These are phyloP conservation scores for Saccharomycopsis selenospora DNA, from an alignment of 805 yeast species.

Conservation along the genomic window DNA sequence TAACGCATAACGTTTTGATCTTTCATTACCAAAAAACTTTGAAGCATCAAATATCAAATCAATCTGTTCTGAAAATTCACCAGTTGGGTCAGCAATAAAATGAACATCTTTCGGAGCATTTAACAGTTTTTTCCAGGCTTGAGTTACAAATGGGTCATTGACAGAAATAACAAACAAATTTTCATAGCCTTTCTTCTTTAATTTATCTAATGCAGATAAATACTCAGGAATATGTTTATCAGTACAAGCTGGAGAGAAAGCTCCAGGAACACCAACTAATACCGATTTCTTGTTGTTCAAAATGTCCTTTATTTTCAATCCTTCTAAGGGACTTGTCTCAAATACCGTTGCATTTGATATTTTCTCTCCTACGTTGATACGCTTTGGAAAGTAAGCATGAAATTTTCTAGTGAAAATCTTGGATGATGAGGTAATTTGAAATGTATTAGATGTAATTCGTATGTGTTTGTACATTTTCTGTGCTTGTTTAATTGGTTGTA, in stretches of 20 bases:
- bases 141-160: constrained; percentile 79
- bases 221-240: constrained; percentile 71
- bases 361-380: constrained; percentile 48
- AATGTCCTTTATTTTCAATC: constrained; percentile 31
- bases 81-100: constrained; percentile 75
- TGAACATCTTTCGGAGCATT: constrained; percentile 33
- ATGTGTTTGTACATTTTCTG: too few species aligned
- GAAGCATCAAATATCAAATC: constrained; percentile 71
- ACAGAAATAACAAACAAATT: constrained; percentile 65
- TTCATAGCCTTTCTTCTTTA: constrained; percentile 59
- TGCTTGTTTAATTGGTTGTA: too few species aligned
- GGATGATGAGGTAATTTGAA: not conserved
- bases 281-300: constrained; percentile 33
- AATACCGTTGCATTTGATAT: constrained; percentile 49
- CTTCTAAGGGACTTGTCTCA: constrained; percentile 16
- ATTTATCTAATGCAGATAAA: constrained; percentile 41
- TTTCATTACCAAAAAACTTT: constrained; percentile 64
- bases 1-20: constrained; percentile 72
- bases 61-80: constrained; percentile 57
- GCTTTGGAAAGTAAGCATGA: not conserved
- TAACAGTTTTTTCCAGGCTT: constrained; percentile 63
- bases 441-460: too few species aligned
- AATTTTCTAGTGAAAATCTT: constrained; percentile 7
- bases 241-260: constrained; percentile 76
- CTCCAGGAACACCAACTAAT: constrained; percentile 64